Evolutionary conservation across 2,329 filamentous ascomycete genomes (phyloP).

Genomic region (Aspergillus latus): DNA sequence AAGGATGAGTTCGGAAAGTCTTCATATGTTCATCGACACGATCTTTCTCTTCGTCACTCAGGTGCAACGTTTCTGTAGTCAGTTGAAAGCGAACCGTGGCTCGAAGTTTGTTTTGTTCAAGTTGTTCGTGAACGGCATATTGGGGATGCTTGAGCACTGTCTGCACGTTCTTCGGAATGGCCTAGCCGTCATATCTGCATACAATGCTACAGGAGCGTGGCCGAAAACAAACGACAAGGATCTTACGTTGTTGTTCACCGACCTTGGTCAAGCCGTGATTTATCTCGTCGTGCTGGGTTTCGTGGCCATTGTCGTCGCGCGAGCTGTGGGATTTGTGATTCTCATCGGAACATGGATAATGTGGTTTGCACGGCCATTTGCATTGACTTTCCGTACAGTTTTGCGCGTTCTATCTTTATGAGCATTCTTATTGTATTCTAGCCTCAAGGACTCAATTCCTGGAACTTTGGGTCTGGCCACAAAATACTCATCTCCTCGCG

Average conservation of each 20-base stretch:
- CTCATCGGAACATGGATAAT: constrained; percentile 38
- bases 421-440: constrained; percentile 5
- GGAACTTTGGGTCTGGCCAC: background rate
- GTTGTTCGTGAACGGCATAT: constrained; percentile 25
- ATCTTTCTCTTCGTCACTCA: constrained; percentile 30
- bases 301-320: constrained; percentile 31
- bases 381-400: constrained; percentile 31
- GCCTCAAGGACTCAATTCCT: background rate
- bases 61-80: constrained; percentile 25
- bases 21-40: constrained; percentile 34
- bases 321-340: constrained; percentile 33
- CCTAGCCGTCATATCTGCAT: constrained; percentile 27
- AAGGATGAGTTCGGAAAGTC: constrained; percentile 21
- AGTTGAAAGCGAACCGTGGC: constrained; percentile 26
- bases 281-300: constrained; percentile 37
- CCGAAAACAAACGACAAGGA: constrained; percentile 31
- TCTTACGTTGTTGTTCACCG: constrained; percentile 29
- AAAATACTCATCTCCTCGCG: background rate
- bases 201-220: constrained; percentile 34
- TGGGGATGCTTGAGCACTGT: constrained; percentile 35
- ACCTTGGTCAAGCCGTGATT: constrained; percentile 34
- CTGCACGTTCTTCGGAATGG: constrained; percentile 29
- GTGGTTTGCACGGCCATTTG: constrained; percentile 38
- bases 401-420: constrained; percentile 29
- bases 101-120: constrained; percentile 20